Base-by-base conservation (phyloP, 2,329 filamentous ascomycete genomes). In the Pseudocercospora fuligena region DNA sequence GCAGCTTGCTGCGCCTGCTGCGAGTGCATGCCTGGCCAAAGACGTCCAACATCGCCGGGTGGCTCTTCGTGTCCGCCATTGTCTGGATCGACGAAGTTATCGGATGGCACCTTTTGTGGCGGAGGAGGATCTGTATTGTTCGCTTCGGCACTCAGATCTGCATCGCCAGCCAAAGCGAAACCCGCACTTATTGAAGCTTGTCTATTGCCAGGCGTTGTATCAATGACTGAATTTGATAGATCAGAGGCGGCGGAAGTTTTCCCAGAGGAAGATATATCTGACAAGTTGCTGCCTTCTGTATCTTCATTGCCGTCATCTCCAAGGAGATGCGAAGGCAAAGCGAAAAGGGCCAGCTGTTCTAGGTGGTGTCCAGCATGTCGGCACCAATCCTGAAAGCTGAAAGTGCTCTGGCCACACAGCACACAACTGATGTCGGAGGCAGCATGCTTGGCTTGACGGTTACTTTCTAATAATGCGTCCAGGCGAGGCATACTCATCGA, bases 1-100 rank as follows among this genome's bases (percentile, higher is more conserved):
- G 78, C 77, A 27, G 75, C 75, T 63, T 77, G 75, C 66, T 92
- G 92, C 59, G 93, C 93, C 80, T 91, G 88, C 78, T 94, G 93
- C 75, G 93, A 92, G 82, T 98, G 94, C 86, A 97, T 95, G 61
- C 94, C 94, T 12, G 94, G 94, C 84, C 92, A 97, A 73, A 96
- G 89, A 70, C 93, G 89, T 70, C 77, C 77, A 47, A 92, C 90
- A 80, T 85, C 76, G 79, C 81, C 73, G 78, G 81, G 77, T 60
- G 84, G 82, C 70, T 88, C 82, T 73, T 91, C 88, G 76, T 91
- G 85, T 58, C 84, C 83, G 60, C 84, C 89, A 64, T 86, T 88
- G 78, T 86, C 92, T 1, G 93, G 92, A 80, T 96, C 90, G 70
- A 96, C 81, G 71, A 87, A 90, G 76, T 87, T 85, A 69, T 80